These are phyloP conservation scores for Syncephalastrum contaminatum DNA, from an alignment of 371 early-diverging fungal genomes.

Conservation along the genomic window DNA sequence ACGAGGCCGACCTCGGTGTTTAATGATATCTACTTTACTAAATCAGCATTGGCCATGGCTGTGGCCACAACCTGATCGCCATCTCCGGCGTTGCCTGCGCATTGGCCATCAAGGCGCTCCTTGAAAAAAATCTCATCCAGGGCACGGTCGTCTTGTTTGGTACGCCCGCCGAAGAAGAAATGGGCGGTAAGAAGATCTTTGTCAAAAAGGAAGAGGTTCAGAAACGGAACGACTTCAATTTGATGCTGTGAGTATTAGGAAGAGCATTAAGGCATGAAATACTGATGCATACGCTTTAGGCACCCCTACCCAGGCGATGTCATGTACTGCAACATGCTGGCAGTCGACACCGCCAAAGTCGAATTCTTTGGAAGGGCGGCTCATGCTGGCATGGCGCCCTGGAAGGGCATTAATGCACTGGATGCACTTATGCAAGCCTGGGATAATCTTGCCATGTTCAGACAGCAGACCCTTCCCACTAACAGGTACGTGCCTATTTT, in stretches of 20 bases:
- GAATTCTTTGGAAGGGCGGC: conserved; percentile 64
- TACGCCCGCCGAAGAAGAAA: conserved; percentile 78
- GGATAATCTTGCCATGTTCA: conserved; percentile 60
- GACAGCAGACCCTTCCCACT: conserved; percentile 67
- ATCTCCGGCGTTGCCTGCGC: conserved; percentile 70
- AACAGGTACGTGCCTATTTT: conserved; percentile 24
- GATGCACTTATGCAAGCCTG: conserved; percentile 66
- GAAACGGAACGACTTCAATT: conserved; percentile 56
- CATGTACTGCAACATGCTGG: conserved; percentile 33
- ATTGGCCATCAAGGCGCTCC: conserved; percentile 51
- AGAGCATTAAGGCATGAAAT: not conserved
- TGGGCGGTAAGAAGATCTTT: conserved; percentile 72
- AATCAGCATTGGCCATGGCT: conserved; percentile 60
- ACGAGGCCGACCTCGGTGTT: not conserved
- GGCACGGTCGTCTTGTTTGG: conserved; percentile 73
- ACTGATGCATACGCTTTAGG: conserved; percentile 5
- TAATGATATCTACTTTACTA: not conserved
- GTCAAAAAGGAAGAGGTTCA: conserved; percentile 61
- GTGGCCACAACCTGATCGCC: conserved; percentile 72
- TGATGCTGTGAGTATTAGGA: conserved; percentile 65
- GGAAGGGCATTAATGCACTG: conserved; percentile 76
- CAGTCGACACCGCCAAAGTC: conserved; percentile 42
- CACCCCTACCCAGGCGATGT: conserved; percentile 34
- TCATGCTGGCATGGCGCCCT: conserved; percentile 57
- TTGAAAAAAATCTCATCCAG: conserved; percentile 48